phyloP scores from a whole-genome alignment of 2,329 filamentous ascomycete genomes.

The Zasmidium angulare region DNA sequence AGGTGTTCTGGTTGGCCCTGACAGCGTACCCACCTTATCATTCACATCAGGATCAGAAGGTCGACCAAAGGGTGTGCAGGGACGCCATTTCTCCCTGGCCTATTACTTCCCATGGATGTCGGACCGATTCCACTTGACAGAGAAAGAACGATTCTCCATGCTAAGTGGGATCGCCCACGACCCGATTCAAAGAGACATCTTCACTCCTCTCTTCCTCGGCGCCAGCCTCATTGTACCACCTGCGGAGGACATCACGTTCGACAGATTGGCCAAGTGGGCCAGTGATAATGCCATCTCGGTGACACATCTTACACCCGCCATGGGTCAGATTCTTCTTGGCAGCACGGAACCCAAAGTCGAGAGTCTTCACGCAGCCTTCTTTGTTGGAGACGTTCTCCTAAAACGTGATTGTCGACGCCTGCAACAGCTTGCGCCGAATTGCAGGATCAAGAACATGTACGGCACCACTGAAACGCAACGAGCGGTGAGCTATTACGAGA shows the following conservation, averaged over 20 bases:
- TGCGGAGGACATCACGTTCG: conserved; percentile 81
- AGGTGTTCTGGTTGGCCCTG: conserved; percentile 78
- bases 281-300: conserved; percentile 70
- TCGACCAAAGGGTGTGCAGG: conserved; percentile 79
- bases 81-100: conserved; percentile 80
- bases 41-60: conserved; percentile 69
- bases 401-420: conserved; percentile 77
- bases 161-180: conserved; percentile 79
- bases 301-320: conserved; percentile 89
- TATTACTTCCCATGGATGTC: conserved; percentile 96
- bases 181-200: conserved; percentile 71
- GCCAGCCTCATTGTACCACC: conserved; percentile 76
- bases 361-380: conserved; percentile 76
- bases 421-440: conserved; percentile 73
- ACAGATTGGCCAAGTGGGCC: conserved; percentile 88
- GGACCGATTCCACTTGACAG: conserved; percentile 70
- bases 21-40: conserved; percentile 72
- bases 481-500: conserved; percentile 78
- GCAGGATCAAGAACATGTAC: conserved; percentile 80
- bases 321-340: conserved; percentile 93
- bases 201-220: conserved; percentile 85
- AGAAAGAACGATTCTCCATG: conserved; percentile 75
- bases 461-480: conserved; percentile 84
- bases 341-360: conserved; percentile 65
- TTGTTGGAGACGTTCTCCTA: conserved; percentile 86